Conservation (phyloP, 768 basidiomycete genomes). For the Leccinum boreale region DNA sequence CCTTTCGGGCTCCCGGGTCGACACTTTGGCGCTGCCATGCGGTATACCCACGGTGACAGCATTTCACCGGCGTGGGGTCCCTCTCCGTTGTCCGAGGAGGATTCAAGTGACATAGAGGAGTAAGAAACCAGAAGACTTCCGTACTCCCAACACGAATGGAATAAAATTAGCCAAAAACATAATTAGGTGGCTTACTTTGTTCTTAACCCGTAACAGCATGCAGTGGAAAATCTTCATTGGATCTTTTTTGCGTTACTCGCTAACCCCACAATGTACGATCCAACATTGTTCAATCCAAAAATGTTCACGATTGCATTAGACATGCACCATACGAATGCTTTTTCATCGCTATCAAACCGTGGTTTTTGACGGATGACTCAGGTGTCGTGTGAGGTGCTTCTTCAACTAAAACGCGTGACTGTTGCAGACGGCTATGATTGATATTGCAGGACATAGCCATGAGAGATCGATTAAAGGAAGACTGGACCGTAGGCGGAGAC, state of each 20-base stretch:
- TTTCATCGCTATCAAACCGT: too few species aligned
- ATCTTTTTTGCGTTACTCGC: too few species aligned
- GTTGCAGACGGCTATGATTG: background rate
- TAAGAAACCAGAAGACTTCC: too few species aligned
- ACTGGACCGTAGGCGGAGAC: background rate
- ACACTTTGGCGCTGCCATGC: too few species aligned
- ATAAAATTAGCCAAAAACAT: background rate
- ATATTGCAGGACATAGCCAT: background rate
- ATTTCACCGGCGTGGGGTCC: too few species aligned
- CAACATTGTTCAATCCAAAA: slow-evolving; percentile 6
- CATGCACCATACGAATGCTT: background rate
- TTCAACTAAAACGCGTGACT: background rate
- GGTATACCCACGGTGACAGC: too few species aligned
- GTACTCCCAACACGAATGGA: background rate
- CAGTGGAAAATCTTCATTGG: too few species aligned
- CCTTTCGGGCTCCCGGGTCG: too few species aligned
- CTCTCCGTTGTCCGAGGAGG: too few species aligned
- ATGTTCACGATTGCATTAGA: slow-evolving; percentile 1
- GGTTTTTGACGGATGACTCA: background rate
- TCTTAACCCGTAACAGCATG: too few species aligned
- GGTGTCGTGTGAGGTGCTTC: background rate
- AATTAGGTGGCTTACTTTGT: too few species aligned
- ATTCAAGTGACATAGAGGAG: too few species aligned
- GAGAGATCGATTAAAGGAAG: background rate
- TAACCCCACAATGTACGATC: background rate